Percentiles rank a stretch among this genome's conserved stretches.
Evolutionary conservation across 2,329 filamentous ascomycete genomes (phyloP).

Genomic region (Parastagonospora nodorum): DNA sequence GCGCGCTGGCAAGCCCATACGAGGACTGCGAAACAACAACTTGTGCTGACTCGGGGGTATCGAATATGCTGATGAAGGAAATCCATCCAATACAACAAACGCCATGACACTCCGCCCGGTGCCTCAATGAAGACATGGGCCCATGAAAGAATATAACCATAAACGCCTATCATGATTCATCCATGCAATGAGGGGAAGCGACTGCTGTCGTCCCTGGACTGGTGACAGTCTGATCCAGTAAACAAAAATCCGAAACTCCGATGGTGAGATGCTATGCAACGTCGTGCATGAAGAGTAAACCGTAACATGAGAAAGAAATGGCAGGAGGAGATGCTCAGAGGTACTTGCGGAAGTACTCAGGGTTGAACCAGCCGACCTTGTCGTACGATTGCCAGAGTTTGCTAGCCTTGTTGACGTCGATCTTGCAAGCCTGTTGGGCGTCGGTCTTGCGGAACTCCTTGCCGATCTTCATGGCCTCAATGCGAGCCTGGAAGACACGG

Average conservation of each 20-base stretch:
- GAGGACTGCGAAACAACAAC: constrained; percentile 8
- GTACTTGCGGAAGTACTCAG: constrained; percentile 55
- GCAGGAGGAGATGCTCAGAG: constrained; percentile 29
- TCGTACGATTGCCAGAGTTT: constrained; percentile 91
- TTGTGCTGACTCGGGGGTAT: constrained; percentile 31
- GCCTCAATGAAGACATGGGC: neutral
- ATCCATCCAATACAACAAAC: constrained; percentile 19
- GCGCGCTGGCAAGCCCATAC: constrained; percentile 11
- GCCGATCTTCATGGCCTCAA: constrained; percentile 67
- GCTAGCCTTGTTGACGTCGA: constrained; percentile 96
- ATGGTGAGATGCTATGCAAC: constrained; percentile 32
- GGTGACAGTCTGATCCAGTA: constrained; percentile 21
- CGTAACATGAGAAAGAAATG: neutral
- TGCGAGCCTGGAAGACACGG: constrained; percentile 80
- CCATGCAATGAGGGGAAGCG: constrained; percentile 15
- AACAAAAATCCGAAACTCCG: constrained; percentile 21
- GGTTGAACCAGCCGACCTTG: constrained; percentile 80
- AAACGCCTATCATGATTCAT: constrained; percentile 41
- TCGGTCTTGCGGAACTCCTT: constrained; percentile 96
- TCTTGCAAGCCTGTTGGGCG: constrained; percentile 95
- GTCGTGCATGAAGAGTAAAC: constrained; percentile 16
- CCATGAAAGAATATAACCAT: neutral
- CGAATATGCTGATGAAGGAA: constrained; percentile 31
- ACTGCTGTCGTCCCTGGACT: constrained; percentile 9
- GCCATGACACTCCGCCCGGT: constrained; percentile 9